Percentiles rank a stretch among this genome's conserved stretches.
Evolutionary conservation across 495 filamentous ascomycete genomes (phyloP).

Genomic region (Xylaria acuta): DNA sequence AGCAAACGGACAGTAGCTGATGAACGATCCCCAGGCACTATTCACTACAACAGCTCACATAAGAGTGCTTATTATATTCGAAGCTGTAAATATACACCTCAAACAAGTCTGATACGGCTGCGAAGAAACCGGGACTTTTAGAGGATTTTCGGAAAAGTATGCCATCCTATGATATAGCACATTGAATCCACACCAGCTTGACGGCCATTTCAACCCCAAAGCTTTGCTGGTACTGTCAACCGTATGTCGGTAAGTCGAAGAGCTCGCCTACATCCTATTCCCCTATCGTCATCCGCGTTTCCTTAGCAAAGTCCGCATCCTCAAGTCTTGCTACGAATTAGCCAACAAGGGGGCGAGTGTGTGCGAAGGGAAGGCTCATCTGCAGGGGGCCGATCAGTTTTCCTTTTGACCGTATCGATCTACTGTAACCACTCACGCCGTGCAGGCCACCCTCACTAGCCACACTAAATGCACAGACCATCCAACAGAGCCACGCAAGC

Average conservation of each 20-base stretch:
- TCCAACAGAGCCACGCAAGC: neutral
- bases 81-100: neutral
- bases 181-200: no score
- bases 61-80: neutral
- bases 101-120: neutral
- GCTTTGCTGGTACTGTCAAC: no score
- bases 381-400: no score
- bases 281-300: no score
- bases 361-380: no score
- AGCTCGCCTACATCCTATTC: no score
- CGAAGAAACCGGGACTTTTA: neutral
- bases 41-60: neutral
- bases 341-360: neutral
- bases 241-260: no score
- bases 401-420: no score
- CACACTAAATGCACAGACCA: neutral
- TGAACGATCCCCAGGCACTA: neutral
- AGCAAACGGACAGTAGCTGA: neutral
- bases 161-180: no score
- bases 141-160: neutral
- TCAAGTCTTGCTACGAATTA: neutral
- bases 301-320: neutral
- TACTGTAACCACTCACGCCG: no score
- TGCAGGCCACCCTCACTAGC: neutral
- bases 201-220: no score